phyloP scores from a whole-genome alignment of 2,329 filamentous ascomycete genomes.

The Xylariaceae sp. region DNA sequence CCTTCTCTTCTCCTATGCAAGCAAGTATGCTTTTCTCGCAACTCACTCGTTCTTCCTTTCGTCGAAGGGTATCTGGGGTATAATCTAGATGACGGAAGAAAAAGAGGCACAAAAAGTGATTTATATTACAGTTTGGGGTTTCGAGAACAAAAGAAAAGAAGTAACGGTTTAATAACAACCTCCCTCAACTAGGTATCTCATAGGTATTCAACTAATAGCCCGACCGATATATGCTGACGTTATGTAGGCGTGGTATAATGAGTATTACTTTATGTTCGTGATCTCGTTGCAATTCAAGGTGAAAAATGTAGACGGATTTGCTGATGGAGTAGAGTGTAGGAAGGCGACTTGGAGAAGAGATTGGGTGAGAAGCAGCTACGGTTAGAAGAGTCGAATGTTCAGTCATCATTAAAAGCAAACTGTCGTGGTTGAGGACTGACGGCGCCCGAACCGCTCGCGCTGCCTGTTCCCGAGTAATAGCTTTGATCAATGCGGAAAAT shows the following conservation, averaged over 20 bases:
- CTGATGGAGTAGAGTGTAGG: not conserved
- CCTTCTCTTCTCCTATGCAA: no score
- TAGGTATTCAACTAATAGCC: constrained; percentile 2
- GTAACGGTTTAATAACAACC: not conserved
- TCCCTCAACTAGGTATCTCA: no score
- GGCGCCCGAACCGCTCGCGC: constrained; percentile 36
- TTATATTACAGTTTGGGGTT: constrained; percentile 5
- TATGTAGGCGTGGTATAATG: no score
- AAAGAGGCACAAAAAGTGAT: not conserved
- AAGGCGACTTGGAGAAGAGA: no score
- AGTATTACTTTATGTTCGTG: constrained; percentile 14
- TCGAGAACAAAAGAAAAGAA: constrained; percentile 4
- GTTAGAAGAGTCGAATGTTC: no score
- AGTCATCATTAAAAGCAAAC: constrained; percentile 20
- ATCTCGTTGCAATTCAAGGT: constrained; percentile 11
- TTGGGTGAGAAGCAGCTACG: no score
- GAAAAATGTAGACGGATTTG: constrained; percentile 4
- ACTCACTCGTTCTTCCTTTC: no score
- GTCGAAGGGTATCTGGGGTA: constrained; percentile 8
- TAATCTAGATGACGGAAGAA: constrained; percentile 14
- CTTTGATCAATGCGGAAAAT: constrained; percentile 92
- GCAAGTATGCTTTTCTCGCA: no score
- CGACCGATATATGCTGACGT: constrained; percentile 10
- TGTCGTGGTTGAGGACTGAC: constrained; percentile 35
- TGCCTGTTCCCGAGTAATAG: constrained; percentile 47